phyloP scores from a whole-genome alignment of 371 early-diverging fungal species.

The Ordospora colligata region DNA sequence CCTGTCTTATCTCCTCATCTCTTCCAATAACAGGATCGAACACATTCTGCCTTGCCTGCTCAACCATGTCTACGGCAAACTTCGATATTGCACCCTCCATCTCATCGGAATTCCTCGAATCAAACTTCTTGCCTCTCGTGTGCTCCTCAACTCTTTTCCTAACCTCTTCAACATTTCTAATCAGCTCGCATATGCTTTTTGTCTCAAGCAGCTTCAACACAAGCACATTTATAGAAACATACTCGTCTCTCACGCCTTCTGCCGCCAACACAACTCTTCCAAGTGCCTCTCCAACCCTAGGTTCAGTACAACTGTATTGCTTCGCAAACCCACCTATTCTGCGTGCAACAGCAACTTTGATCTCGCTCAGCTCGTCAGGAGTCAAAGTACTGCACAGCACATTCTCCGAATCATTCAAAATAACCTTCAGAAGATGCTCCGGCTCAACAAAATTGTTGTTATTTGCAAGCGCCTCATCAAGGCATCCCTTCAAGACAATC shows the following conservation, averaged over 20 bases:
- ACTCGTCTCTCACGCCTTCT: neutral
- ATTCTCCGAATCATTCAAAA: slow-evolving; percentile 24
- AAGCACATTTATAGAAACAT: slow-evolving; percentile 34
- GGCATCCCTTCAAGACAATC: slow-evolving; percentile 22
- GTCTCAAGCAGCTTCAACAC: slow-evolving; percentile 11
- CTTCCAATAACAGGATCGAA: slow-evolving; percentile 78
- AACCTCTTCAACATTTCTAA: slow-evolving; percentile 19
- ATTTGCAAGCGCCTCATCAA: slow-evolving; percentile 35
- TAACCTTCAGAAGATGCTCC: slow-evolving; percentile 42
- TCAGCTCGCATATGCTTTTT: neutral
- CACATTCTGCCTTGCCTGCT: slow-evolving; percentile 67
- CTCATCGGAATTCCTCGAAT: slow-evolving; percentile 37
- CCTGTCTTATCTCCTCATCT: slow-evolving; percentile 70
- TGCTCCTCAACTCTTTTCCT: slow-evolving; percentile 11
- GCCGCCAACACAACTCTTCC: slow-evolving; percentile 18
- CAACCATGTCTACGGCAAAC: slow-evolving; percentile 79
- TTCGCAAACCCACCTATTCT: slow-evolving; percentile 32
- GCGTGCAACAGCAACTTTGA: slow-evolving; percentile 3
- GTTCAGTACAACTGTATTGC: neutral
- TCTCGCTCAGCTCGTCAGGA: slow-evolving; percentile 15
- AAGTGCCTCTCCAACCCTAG: slow-evolving; percentile 6
- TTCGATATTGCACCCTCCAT: slow-evolving; percentile 65
- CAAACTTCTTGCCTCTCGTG: slow-evolving; percentile 26
- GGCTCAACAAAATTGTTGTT: slow-evolving; percentile 40
- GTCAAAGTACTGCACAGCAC: slow-evolving; percentile 18